A percentile compares a stretch with the other conserved stretches of the same genome.
Conservation (phyloP, 1,139 yeast genomes). For the Taphrina communis region DNA sequence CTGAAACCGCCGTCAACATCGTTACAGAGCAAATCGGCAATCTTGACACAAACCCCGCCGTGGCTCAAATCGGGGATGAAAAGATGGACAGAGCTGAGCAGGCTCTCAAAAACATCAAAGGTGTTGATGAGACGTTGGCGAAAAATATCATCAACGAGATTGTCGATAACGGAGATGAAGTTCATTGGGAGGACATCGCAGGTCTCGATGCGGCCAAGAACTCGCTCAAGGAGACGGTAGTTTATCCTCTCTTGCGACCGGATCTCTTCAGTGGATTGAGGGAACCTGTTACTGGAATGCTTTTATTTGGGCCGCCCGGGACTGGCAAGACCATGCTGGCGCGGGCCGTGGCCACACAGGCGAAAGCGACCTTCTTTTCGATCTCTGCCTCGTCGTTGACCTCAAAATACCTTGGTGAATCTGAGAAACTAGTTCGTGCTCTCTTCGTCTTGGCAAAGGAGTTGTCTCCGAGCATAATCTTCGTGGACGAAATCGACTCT, state of each 20-base stretch:
- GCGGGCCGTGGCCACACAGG: conserved; percentile 95
- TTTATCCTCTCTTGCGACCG: conserved; percentile 92
- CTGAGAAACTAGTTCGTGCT: conserved; percentile 91
- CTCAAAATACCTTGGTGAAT: conserved; percentile 89
- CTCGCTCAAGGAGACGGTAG: conserved; percentile 93
- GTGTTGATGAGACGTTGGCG: conserved; percentile 71
- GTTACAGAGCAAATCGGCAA: conserved; percentile 11
- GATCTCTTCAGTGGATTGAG: conserved; percentile 88
- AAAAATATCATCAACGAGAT: conserved; percentile 88
- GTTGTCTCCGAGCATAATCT: conserved; percentile 89
- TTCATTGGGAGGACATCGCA: conserved; percentile 95
- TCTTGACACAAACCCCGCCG: conserved; percentile 13
- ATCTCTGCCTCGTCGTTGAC: conserved; percentile 92
- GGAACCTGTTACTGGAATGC: conserved; percentile 96
- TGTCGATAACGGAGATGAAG: conserved; percentile 93
- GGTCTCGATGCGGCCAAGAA: conserved; percentile 89
- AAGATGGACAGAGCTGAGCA: conserved; percentile 44
- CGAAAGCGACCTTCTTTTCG: conserved; percentile 90
- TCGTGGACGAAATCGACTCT: conserved; percentile 96
- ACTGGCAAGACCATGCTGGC: conserved; percentile 98
- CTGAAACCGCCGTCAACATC: conserved; percentile 11
- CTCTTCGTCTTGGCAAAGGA: conserved; percentile 82
- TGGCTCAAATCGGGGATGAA: conserved; percentile 29
- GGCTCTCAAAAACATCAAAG: conserved; percentile 52
- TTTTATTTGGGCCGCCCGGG: conserved; percentile 97